Conservation (phyloP, 2,329 filamentous ascomycete genomes). For the Stenocarpella maydis region DNA sequence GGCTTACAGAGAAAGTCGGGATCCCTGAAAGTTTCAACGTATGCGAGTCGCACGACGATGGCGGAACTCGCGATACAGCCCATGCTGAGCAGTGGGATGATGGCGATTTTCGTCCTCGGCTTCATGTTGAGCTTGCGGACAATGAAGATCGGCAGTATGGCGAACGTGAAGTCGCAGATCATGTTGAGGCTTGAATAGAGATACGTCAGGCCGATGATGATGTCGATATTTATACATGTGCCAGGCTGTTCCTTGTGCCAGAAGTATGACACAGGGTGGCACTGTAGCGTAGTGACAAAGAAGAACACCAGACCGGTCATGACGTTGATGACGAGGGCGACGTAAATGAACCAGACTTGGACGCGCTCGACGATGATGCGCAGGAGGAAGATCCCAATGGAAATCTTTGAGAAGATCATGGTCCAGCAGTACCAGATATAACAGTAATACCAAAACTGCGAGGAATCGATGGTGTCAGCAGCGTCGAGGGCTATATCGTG, state of each 20-base stretch:
- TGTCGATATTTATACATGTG: slow-evolving; percentile 48
- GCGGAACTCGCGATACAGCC: slow-evolving; percentile 61
- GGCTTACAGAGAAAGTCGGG: slow-evolving; percentile 55
- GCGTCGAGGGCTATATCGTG: background rate
- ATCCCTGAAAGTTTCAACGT: slow-evolving; percentile 47
- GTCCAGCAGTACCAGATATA: slow-evolving; percentile 39
- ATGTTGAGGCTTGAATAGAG: slow-evolving; percentile 59
- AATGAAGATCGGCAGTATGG: slow-evolving; percentile 61
- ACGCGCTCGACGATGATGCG: slow-evolving; percentile 47
- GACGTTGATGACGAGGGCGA: slow-evolving; percentile 47
- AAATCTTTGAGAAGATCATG: slow-evolving; percentile 48
- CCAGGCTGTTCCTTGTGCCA: slow-evolving; percentile 49
- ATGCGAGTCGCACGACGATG: slow-evolving; percentile 52
- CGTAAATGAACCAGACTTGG: slow-evolving; percentile 47
- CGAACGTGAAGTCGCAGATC: slow-evolving; percentile 60
- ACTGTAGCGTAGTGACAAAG: slow-evolving; percentile 52
- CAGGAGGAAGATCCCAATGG: slow-evolving; percentile 53
- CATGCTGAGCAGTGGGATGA: slow-evolving; percentile 62
- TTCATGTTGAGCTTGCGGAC: slow-evolving; percentile 65
- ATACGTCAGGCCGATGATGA: slow-evolving; percentile 61
- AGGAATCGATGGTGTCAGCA: background rate
- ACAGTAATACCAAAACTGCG: slow-evolving; percentile 38
- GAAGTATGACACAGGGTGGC: slow-evolving; percentile 50
- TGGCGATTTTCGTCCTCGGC: slow-evolving; percentile 56
- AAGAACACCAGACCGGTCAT: slow-evolving; percentile 51